Evolutionary conservation across 345 rosid species (phyloP).

Genomic region (Salix suchowensis): DNA sequence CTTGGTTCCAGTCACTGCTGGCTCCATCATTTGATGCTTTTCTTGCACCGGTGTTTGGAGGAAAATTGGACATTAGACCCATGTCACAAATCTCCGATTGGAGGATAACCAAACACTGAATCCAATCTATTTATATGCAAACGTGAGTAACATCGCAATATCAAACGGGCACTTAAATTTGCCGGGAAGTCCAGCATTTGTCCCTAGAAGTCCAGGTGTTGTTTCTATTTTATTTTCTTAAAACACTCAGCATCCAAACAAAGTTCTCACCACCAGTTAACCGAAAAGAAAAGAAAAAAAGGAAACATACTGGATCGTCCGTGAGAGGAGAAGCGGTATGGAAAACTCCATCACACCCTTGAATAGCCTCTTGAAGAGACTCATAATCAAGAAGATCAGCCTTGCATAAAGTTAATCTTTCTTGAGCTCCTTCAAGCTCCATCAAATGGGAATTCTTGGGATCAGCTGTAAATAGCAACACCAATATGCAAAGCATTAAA

Average conservation of each 20-base stretch:
- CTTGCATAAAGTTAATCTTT: slow-evolving; percentile 65
- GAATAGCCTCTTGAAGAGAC: slow-evolving; percentile 58
- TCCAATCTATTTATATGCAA: too few relatives aligned
- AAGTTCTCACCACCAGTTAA: not conserved
- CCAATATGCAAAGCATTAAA: not conserved
- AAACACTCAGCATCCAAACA: slow-evolving; percentile 26
- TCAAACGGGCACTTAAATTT: too few relatives aligned
- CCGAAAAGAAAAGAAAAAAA: not conserved
- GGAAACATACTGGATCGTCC: slow-evolving; percentile 77
- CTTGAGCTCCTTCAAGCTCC: slow-evolving; percentile 84
- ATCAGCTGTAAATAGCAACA: slow-evolving; percentile 41
- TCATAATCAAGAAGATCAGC: slow-evolving; percentile 79
- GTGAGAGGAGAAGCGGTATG: slow-evolving; percentile 95
- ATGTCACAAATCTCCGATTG: too few relatives aligned
- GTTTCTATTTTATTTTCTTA: not conserved
- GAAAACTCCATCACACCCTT: slow-evolving; percentile 90
- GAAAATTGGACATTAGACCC: too few relatives aligned
- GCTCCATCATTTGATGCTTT: too few relatives aligned
- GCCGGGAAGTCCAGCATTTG: too few relatives aligned
- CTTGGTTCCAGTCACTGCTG: too few relatives aligned
- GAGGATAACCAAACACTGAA: too few relatives aligned
- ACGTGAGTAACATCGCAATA: too few relatives aligned
- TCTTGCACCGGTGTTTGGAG: too few relatives aligned
- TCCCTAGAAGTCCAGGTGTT: too few relatives aligned
- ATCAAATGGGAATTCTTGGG: slow-evolving; percentile 81